Percentiles rank a stretch among this genome's conserved stretches.
Conservation (phyloP, 306 rosid species). For the Lathyrus aphaca region DNA sequence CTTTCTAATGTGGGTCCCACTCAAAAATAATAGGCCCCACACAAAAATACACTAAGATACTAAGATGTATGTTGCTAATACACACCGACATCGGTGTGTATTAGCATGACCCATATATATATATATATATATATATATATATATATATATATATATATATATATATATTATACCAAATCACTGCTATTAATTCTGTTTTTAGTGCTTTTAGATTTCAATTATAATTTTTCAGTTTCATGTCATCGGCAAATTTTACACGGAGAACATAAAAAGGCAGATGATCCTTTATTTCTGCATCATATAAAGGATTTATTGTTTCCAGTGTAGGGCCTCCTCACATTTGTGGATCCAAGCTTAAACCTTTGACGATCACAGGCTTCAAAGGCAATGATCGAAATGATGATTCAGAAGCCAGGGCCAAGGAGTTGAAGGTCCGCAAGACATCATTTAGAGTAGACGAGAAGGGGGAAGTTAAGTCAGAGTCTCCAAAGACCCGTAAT, state of each 20-base stretch:
- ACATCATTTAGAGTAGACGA: slow-evolving; percentile 68
- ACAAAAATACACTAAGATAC: too few species aligned
- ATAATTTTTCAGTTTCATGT: neutral
- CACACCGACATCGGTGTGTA: too few species aligned
- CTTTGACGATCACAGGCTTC: slow-evolving; percentile 69
- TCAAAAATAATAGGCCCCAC: too few species aligned
- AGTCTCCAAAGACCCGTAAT: slow-evolving; percentile 60
- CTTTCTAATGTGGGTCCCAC: too few species aligned
- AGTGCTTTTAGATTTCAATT: slow-evolving; percentile 21
- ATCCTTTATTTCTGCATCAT: slow-evolving; percentile 33
- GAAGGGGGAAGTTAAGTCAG: slow-evolving; percentile 51
- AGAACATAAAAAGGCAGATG: slow-evolving; percentile 19
- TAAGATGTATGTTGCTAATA: too few species aligned
- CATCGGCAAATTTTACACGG: slow-evolving; percentile 5
- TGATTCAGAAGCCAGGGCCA: slow-evolving; percentile 57
- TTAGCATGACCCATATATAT: too few species aligned
- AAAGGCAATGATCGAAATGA: slow-evolving; percentile 71
- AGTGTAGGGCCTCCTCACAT: slow-evolving; percentile 80
- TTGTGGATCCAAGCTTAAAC: slow-evolving; percentile 55
- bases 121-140: neutral
- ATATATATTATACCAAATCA: neutral
- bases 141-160: neutral
- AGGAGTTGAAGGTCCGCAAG: slow-evolving; percentile 63
- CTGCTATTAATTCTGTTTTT: neutral
- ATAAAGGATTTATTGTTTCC: slow-evolving; percentile 60